A percentile compares a stretch with the other conserved stretches of the same genome.
Evolutionary conservation across 108 stramenopile species (phyloP).

Genomic region (Aurantiochytrium sp.): DNA sequence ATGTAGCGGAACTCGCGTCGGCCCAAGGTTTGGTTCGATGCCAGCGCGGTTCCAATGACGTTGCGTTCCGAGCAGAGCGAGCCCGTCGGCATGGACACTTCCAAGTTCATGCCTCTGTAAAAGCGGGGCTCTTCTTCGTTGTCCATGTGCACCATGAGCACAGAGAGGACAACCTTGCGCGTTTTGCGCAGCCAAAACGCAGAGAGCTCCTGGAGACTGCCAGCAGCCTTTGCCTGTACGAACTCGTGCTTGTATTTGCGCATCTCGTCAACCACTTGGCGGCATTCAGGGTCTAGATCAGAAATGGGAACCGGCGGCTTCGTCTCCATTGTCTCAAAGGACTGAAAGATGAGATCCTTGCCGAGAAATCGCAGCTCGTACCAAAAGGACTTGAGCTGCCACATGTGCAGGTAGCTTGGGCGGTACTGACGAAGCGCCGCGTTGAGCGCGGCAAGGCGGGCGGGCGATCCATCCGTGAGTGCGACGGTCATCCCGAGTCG

Average conservation of each 20-base stretch:
- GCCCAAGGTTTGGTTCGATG: slow-evolving; percentile 61
- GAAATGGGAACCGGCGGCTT: slow-evolving; percentile 65
- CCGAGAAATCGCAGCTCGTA: slow-evolving; percentile 70
- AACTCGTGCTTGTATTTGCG: slow-evolving; percentile 66
- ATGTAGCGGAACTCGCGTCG: slow-evolving; percentile 68
- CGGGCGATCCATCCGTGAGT: slow-evolving; percentile 87
- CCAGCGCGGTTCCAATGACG: slow-evolving; percentile 82
- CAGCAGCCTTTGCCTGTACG: slow-evolving; percentile 31
- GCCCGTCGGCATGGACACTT: slow-evolving; percentile 94
- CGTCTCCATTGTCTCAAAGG: slow-evolving; percentile 85
- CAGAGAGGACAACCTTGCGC: slow-evolving; percentile 88
- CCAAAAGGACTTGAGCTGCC: slow-evolving; percentile 95
- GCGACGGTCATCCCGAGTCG: slow-evolving; percentile 70
- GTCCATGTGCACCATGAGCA: slow-evolving; percentile 70
- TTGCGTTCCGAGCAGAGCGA: slow-evolving; percentile 92
- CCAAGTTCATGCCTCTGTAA: slow-evolving; percentile 94
- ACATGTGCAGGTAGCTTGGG: slow-evolving; percentile 84
- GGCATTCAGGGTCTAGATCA: slow-evolving; percentile 27
- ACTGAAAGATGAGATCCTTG: slow-evolving; percentile 81
- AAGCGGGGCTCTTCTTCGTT: slow-evolving; percentile 45
- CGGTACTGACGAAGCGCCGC: slow-evolving; percentile 78
- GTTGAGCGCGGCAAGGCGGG: slow-evolving; percentile 83
- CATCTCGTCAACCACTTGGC: slow-evolving; percentile 75
- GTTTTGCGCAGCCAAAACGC: slow-evolving; percentile 91
- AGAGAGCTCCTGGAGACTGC: slow-evolving; percentile 54